Evolutionary conservation across 2,329 filamentous ascomycete species (phyloP).

Genomic region (Lasiodiplodia gonubiensis): DNA sequence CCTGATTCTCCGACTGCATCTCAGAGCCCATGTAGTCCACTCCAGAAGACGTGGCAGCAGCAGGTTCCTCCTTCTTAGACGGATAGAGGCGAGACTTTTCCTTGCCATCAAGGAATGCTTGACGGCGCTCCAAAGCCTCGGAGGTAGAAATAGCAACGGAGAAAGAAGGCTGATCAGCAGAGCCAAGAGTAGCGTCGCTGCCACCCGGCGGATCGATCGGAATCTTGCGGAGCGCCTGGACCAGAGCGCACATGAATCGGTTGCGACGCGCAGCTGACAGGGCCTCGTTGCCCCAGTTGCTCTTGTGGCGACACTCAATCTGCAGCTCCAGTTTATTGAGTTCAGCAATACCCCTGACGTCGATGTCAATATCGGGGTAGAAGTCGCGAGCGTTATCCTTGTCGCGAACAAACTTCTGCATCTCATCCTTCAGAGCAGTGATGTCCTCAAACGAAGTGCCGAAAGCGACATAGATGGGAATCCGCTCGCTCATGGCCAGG

Average conservation of each 20-base stretch:
- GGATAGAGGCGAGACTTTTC: constrained; percentile 72
- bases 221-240: constrained; percentile 82
- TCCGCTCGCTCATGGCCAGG: constrained; percentile 86
- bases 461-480: constrained; percentile 81
- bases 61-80: constrained; percentile 39
- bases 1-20: constrained; percentile 42
- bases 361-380: constrained; percentile 79
- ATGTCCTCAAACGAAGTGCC: constrained; percentile 90
- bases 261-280: constrained; percentile 81
- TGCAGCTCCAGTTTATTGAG: constrained; percentile 87
- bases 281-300: constrained; percentile 69
- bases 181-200: constrained; percentile 66
- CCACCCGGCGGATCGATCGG: constrained; percentile 85
- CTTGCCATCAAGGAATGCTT: constrained; percentile 51
- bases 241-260: constrained; percentile 96
- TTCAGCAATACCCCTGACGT: constrained; percentile 78
- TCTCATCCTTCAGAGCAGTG: constrained; percentile 80
- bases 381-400: constrained; percentile 92
- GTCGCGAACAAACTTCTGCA: constrained; percentile 81
- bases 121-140: constrained; percentile 23
- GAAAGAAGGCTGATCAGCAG: constrained; percentile 75
- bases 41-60: constrained; percentile 36
- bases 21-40: constrained; percentile 42
- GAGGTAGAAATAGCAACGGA: constrained; percentile 69
- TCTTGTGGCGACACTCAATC: constrained; percentile 86